phyloP scores from a whole-genome alignment of 2,329 filamentous ascomycete genomes.

The Sclerotiophoma versabilis region DNA sequence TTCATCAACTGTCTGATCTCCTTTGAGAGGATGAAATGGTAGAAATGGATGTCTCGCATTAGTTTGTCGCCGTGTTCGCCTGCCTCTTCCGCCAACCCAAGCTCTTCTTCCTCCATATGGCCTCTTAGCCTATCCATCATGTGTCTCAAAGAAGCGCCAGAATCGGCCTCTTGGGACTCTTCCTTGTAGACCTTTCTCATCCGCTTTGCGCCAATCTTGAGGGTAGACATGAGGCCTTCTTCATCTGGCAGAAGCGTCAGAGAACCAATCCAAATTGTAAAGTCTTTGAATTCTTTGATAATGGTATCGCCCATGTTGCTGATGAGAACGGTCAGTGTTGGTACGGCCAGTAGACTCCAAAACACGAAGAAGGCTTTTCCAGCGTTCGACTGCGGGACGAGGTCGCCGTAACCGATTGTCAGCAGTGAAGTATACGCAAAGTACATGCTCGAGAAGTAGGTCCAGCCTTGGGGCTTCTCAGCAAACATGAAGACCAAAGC shows the following conservation, averaged over 20 bases:
- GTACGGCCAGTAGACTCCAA: conserved; percentile 63
- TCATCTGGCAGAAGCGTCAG: conserved; percentile 63
- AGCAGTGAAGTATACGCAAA: conserved; percentile 61
- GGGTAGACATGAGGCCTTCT: conserved; percentile 46
- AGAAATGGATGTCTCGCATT: conserved; percentile 60
- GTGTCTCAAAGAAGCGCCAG: conserved; percentile 21
- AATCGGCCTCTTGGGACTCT: conserved; percentile 9
- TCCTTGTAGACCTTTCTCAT: conserved; percentile 26
- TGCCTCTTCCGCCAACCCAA: conserved; percentile 52
- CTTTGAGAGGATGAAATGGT: conserved; percentile 56
- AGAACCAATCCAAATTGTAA: conserved; percentile 63
- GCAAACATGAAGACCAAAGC: conserved; percentile 58
- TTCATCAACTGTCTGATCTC: conserved; percentile 55
- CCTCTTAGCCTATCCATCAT: conserved; percentile 43
- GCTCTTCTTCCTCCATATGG: conserved; percentile 53
- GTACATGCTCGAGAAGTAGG: conserved; percentile 61
- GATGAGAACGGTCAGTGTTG: conserved; percentile 62
- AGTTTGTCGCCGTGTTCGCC: conserved; percentile 52
- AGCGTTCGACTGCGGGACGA: conserved; percentile 55
- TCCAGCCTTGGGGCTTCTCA: conserved; percentile 57
- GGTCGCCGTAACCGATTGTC: conserved; percentile 64
- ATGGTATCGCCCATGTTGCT: conserved; percentile 63
- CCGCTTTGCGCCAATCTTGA: conserved; percentile 39
- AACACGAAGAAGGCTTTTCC: conserved; percentile 64
- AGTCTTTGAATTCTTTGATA: conserved; percentile 61